Conservation (phyloP, 768 basidiomycete genomes). For the Udeniomyces megalosporus region DNA sequence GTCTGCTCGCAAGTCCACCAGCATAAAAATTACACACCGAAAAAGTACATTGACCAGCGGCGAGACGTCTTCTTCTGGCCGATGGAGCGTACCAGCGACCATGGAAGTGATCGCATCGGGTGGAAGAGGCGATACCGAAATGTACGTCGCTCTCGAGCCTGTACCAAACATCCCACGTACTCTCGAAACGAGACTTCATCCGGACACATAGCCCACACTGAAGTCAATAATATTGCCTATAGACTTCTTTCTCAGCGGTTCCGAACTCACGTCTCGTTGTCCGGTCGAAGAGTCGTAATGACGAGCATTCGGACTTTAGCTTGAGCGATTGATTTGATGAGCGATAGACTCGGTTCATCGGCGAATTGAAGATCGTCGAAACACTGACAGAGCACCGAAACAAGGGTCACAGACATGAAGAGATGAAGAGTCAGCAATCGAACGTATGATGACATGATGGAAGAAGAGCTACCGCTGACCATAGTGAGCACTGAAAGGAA, state of each 20-base stretch:
- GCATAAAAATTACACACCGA: conserved; percentile 23
- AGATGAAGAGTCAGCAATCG: background rate
- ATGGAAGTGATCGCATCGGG: conserved; percentile 43
- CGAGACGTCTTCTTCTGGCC: conserved; percentile 41
- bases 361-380: conserved; percentile 61
- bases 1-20: background rate
- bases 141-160: conserved; percentile 49
- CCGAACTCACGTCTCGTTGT: no score
- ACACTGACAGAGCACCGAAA: conserved; percentile 34
- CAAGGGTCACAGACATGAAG: background rate
- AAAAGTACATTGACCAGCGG: conserved; percentile 43
- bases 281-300: conserved; percentile 26
- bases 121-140: conserved; percentile 45
- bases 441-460: background rate
- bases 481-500: conserved; percentile 49
- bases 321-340: conserved; percentile 48
- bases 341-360: conserved; percentile 53
- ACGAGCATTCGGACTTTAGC: conserved; percentile 53
- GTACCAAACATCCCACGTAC: conserved; percentile 44
- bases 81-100: conserved; percentile 49
- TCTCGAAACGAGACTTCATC: conserved; percentile 24
- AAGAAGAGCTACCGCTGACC: background rate
- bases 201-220: no score
- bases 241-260: no score
- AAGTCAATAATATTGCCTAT: no score